These are phyloP conservation scores for Xylaria venustula DNA, from an alignment of 495 filamentous ascomycete species.

Conservation along the genomic window DNA sequence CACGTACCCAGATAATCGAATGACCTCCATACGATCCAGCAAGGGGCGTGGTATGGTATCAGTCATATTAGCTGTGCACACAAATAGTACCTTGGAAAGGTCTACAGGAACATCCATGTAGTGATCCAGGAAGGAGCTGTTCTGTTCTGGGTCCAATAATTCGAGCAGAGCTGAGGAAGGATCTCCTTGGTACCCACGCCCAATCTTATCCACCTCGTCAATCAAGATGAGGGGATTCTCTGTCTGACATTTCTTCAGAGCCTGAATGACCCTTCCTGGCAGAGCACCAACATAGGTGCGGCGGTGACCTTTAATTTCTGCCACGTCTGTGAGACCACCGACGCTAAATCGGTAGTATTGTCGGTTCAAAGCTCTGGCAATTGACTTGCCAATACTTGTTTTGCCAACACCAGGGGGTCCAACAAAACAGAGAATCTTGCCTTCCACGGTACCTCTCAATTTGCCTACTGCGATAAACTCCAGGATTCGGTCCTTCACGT, in stretches of 20 bases:
- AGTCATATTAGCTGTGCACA: constrained; percentile 98
- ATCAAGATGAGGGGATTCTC: constrained; percentile 97
- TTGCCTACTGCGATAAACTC: constrained; percentile 99
- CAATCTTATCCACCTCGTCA: constrained; percentile 98
- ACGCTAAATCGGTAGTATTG: constrained; percentile 99
- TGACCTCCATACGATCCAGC: constrained; percentile 97
- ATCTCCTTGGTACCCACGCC: constrained; percentile 91
- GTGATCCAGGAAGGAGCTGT: constrained; percentile 95
- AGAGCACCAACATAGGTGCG: constrained; percentile 96
- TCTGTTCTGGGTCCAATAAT: constrained; percentile 95
- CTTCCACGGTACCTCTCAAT: constrained; percentile 93
- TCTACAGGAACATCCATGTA: constrained; percentile 99
- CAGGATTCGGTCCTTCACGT: constrained; percentile 97
- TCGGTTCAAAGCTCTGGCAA: constrained; percentile 88
- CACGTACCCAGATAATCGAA: constrained; percentile 94
- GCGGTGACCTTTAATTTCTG: constrained; percentile 98
- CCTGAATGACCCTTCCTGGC: constrained; percentile 95
- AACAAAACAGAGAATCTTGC: constrained; percentile 97
- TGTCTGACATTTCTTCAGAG: constrained; percentile 97
- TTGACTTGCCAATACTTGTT: constrained; percentile 97
- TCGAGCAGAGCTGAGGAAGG: constrained; percentile 94
- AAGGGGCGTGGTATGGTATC: constrained; percentile 96
- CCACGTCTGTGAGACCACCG: constrained; percentile 93
- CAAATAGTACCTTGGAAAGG: constrained; percentile 95
- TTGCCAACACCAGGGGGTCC: constrained; percentile 95